These are phyloP conservation scores for Saraca asoca DNA, from an alignment of 331 rosid genomes.

Conservation along the genomic window DNA sequence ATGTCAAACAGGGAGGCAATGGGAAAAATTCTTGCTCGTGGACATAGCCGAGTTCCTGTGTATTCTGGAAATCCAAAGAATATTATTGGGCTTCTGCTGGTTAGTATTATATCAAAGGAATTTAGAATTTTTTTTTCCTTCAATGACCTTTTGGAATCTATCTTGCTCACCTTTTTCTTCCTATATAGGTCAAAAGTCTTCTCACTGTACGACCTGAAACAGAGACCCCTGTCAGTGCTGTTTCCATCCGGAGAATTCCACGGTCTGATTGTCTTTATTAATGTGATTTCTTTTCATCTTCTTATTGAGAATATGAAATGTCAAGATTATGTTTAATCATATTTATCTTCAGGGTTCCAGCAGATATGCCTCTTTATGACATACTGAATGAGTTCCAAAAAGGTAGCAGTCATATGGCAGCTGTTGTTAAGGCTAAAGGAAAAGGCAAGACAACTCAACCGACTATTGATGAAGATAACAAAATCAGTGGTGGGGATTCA, in stretches of 20 bases:
- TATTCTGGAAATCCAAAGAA: conserved; percentile 91
- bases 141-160: conserved; percentile 7
- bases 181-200: conserved; percentile 86
- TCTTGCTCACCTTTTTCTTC: conserved; percentile 25
- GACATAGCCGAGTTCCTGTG: conserved; percentile 99
- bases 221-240: conserved; percentile 94
- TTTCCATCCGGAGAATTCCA: conserved; percentile 93
- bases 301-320: conserved; percentile 26
- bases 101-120: conserved; percentile 36
- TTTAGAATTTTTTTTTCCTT: conserved; percentile 22
- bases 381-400: conserved; percentile 96
- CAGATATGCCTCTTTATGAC: conserved; percentile 97
- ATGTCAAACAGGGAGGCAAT: conserved; percentile 85
- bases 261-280: conserved; percentile 54
- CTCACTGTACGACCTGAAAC: conserved; percentile 97
- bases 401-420: conserved; percentile 99
- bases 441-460: conserved; percentile 54
- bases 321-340: conserved; percentile 34
- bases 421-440: conserved; percentile 77
- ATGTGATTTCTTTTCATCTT: conserved; percentile 15
- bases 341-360: conserved; percentile 75
- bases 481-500: conserved; percentile 36
- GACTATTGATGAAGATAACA: conserved; percentile 45
- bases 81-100: conserved; percentile 88
- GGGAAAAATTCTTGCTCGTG: conserved; percentile 97